These are phyloP conservation scores for Coemansia sp. DNA, from an alignment of 192 early-diverging fungal species.

Conservation along the genomic window DNA sequence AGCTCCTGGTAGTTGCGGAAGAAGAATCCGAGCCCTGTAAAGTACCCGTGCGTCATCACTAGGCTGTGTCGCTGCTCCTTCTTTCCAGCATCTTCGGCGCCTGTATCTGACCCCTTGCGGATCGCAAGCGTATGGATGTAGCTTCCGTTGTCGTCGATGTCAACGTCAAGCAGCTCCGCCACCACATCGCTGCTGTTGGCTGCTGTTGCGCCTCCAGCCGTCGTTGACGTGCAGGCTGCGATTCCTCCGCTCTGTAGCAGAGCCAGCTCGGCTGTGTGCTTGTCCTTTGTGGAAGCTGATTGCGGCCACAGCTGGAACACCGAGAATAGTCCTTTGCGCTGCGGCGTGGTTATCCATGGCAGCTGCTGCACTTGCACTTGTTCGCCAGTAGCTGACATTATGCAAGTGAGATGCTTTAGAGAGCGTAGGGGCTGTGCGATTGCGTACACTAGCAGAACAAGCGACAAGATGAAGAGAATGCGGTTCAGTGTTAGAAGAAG, in stretches of 20 bases:
- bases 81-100: not conserved
- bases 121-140: conserved; percentile 54
- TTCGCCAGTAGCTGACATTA: not conserved
- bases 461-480: not conserved
- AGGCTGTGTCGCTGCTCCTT: conserved; percentile 25
- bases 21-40: conserved; percentile 53
- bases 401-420: not conserved
- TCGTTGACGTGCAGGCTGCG: conserved; percentile 6
- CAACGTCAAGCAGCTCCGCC: conserved; percentile 40
- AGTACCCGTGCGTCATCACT: conserved; percentile 55
- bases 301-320: conserved; percentile 27
- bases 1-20: conserved; percentile 54
- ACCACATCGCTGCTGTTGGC: conserved; percentile 4
- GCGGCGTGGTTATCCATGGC: conserved; percentile 10
- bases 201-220: not conserved
- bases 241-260: conserved; percentile 37
- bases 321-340: conserved; percentile 3
- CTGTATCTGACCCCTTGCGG: conserved; percentile 1
- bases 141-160: conserved; percentile 39
- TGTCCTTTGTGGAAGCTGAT: conserved; percentile 11
- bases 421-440: not conserved
- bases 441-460: conserved; percentile 9
- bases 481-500: not conserved
- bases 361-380: not conserved
- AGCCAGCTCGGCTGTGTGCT: conserved; percentile 25